Evolutionary conservation across 495 filamentous ascomycete genomes (phyloP).

Genomic region (Daldinia loculata): DNA sequence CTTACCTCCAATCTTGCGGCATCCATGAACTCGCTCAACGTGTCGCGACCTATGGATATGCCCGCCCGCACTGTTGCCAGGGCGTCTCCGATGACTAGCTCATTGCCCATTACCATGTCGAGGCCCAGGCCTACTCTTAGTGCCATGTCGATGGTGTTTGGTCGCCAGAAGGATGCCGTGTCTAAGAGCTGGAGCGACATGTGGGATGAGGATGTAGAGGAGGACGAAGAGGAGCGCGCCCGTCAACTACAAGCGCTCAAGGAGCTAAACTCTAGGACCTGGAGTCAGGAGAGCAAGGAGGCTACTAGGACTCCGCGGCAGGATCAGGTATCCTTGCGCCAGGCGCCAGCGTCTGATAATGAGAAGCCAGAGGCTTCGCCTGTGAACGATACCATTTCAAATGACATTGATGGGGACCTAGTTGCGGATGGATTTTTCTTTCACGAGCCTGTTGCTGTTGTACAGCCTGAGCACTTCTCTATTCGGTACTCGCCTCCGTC

Average conservation of each 20-base stretch:
- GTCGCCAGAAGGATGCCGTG: slow-evolving; percentile 73
- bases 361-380: slow-evolving; percentile 52
- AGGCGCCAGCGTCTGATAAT: slow-evolving; percentile 57
- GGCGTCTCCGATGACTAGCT: slow-evolving; percentile 68
- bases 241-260: slow-evolving; percentile 68
- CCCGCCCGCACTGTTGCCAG: slow-evolving; percentile 44
- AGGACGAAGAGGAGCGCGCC: slow-evolving; percentile 67
- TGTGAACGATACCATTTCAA: slow-evolving; percentile 51
- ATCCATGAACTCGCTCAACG: slow-evolving; percentile 67
- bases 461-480: slow-evolving; percentile 46
- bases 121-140: slow-evolving; percentile 63
- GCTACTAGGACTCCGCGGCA: slow-evolving; percentile 58
- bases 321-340: slow-evolving; percentile 49
- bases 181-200: slow-evolving; percentile 98
- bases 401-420: slow-evolving; percentile 63
- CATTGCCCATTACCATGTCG: slow-evolving; percentile 76
- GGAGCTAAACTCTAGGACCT: slow-evolving; percentile 80
- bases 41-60: slow-evolving; percentile 53
- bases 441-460: slow-evolving; percentile 64
- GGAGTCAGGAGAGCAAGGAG: slow-evolving; percentile 77
- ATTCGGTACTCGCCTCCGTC: slow-evolving; percentile 61
- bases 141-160: slow-evolving; percentile 76
- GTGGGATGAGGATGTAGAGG: slow-evolving; percentile 88
- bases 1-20: slow-evolving; percentile 78
- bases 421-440: slow-evolving; percentile 74